Base-by-base conservation (phyloP, 2,329 filamentous ascomycete genomes). In the Shiraia sp. region DNA sequence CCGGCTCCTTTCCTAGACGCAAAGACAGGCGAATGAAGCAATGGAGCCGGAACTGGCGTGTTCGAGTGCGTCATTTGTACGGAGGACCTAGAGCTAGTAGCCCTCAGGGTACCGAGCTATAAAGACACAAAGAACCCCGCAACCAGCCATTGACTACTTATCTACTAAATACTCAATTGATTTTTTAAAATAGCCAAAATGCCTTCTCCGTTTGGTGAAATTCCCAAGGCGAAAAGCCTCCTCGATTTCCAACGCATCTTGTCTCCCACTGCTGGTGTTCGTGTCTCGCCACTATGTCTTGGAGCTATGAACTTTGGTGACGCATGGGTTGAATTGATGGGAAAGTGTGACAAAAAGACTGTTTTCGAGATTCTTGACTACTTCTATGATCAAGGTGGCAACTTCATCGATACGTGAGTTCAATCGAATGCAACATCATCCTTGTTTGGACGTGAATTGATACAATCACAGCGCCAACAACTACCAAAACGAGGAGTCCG, bases 281-380 rank as follows among this genome's bases (percentile, higher is more conserved):
- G 75, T 32, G 78, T 81, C 12, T 77, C 72, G 16, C 78, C 78
- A 24, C 60, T 81, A 57, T 80, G 77, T 39, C 66, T 80, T 1
- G 78, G 77, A 15, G 71, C 72, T 1, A 80, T 80, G 77, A 80
- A 75, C 56, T 78, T 81, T 51, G 78, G 77, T 12, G 69, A 76
- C 25, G 71, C 72, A 4, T 79, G 76, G 77, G 50, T 61, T 33
- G 49, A 51, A 1, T 32, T 50, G 25, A 63, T 74, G 61, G 75
- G 74, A 7, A 68, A 73, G 41, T 73, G 71, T 40, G 67, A 62
- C 41, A 76, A 76, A 48, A 66, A 76, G 24, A 69, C 65, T 0
- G 57, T 70, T 0, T 78, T 77, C 45, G 68, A 63, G 19, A 70
- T 79, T 4, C 57, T 79, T 5, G 75, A 79, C 55, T 65, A 59